These are phyloP conservation scores for Leishmania lainsoni DNA, from an alignment of 208 protist genomes.

Conservation along the genomic window DNA sequence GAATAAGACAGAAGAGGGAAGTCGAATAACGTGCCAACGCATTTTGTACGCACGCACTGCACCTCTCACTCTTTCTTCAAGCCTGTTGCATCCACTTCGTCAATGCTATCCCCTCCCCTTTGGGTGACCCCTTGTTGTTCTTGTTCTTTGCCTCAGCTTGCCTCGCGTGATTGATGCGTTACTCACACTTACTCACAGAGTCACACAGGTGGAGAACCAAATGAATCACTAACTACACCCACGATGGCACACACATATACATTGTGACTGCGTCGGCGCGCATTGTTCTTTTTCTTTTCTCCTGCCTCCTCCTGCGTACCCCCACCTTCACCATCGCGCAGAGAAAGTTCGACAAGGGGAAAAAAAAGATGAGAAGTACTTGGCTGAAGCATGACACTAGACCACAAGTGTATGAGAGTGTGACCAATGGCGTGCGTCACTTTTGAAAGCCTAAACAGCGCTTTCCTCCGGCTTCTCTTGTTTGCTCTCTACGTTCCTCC, in stretches of 20 bases:
- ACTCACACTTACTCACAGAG: not conserved
- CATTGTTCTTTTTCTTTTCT: not conserved
- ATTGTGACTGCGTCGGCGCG: not conserved
- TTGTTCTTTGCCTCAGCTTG: not conserved
- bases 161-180: not conserved
- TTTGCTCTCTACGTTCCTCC: not conserved
- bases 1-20: not conserved
- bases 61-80: not conserved
- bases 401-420: not conserved
- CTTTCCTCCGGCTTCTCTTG: not conserved
- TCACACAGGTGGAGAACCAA: not conserved
- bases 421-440: not conserved
- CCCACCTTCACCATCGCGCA: not conserved
- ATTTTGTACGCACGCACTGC: not conserved
- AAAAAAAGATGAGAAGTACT: not conserved
- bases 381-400: not conserved
- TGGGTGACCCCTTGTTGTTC: not conserved
- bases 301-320: not conserved
- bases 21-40: not conserved
- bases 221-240: not conserved
- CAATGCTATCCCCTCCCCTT: not conserved
- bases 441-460: not conserved
- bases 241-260: not conserved
- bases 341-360: not conserved
- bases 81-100: not conserved